Evolutionary conservation across 441 rosid species (phyloP).

Genomic region (Raphanus hybrid): DNA sequence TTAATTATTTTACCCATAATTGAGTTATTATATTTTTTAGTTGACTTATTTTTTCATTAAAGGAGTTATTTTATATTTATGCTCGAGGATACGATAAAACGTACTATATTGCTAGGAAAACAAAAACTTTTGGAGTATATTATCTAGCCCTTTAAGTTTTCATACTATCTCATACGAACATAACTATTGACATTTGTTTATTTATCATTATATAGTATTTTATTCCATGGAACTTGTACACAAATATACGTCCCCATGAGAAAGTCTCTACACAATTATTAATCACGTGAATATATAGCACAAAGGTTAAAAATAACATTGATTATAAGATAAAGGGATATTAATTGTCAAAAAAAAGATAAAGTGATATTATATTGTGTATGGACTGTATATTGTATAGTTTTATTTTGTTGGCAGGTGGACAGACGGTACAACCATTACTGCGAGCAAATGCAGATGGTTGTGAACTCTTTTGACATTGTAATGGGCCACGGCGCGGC

Average conservation of each 20-base stretch:
- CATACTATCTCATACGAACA: slow-evolving; percentile 5
- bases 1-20: slow-evolving; percentile 21
- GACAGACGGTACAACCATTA: slow-evolving; percentile 91
- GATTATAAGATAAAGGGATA: slow-evolving; percentile 7
- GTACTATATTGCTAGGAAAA: slow-evolving; percentile 19
- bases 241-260: slow-evolving; percentile 20
- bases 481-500: slow-evolving; percentile 93
- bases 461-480: slow-evolving; percentile 87
- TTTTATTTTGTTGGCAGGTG: slow-evolving; percentile 61
- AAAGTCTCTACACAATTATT: slow-evolving; percentile 3
- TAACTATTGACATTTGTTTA: slow-evolving; percentile 2
- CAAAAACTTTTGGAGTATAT: not conserved
- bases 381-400: slow-evolving; percentile 28
- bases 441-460: slow-evolving; percentile 97
- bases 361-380: slow-evolving; percentile 5
- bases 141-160: slow-evolving; percentile 3
- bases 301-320: not conserved
- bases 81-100: slow-evolving; percentile 26
- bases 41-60: slow-evolving; percentile 27
- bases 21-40: slow-evolving; percentile 22
- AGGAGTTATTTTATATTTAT: slow-evolving; percentile 12
- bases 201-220: not conserved
- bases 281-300: slow-evolving; percentile 35
- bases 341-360: not conserved
- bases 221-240: not conserved